A percentile compares a stretch with the other conserved stretches of the same genome.
Evolutionary conservation across 805 yeast species (phyloP).

Genomic region (Ogataea paraovalis): DNA sequence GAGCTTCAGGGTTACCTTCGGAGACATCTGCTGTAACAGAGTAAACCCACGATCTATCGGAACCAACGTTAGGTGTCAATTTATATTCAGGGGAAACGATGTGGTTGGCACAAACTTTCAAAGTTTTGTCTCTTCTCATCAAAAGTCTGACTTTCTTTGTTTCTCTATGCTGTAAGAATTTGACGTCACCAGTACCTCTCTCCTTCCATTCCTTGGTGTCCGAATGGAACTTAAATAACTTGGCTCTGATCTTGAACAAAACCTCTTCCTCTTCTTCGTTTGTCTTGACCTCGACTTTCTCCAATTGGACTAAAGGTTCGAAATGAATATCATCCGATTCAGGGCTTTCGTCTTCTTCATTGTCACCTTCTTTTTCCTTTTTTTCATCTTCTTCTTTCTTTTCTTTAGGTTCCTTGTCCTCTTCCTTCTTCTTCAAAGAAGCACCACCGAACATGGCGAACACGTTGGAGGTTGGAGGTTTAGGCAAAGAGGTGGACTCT

Average conservation of each 20-base stretch:
- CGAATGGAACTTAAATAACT: constrained; percentile 79
- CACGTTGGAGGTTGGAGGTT: constrained; percentile 76
- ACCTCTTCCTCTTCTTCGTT: constrained; percentile 89
- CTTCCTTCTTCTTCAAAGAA: constrained; percentile 58
- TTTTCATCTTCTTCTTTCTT: constrained; percentile 35
- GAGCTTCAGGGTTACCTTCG: constrained; percentile 95
- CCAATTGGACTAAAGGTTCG: constrained; percentile 92
- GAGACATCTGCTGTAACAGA: constrained; percentile 90
- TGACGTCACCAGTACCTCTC: constrained; percentile 98
- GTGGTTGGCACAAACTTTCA: constrained; percentile 98
- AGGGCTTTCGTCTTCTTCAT: constrained; percentile 58
- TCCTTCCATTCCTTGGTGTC: constrained; percentile 96
- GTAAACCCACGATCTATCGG: constrained; percentile 98
- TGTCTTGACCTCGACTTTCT: constrained; percentile 94
- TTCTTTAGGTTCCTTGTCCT: constrained; percentile 6
- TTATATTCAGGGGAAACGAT: constrained; percentile 75
- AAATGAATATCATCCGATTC: constrained; percentile 86
- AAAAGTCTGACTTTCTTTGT: constrained; percentile 81
- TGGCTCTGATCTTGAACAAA: constrained; percentile 84
- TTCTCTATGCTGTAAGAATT: constrained; percentile 85
- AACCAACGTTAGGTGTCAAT: constrained; percentile 90
- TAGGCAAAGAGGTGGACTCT: constrained; percentile 31
- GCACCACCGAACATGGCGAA: constrained; percentile 96
- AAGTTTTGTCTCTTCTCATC: constrained; percentile 99
- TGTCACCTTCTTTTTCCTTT: constrained; percentile 34